phyloP scores from a whole-genome alignment of 1,139 yeast species.

The Yamadazyma trypodendri region DNA sequence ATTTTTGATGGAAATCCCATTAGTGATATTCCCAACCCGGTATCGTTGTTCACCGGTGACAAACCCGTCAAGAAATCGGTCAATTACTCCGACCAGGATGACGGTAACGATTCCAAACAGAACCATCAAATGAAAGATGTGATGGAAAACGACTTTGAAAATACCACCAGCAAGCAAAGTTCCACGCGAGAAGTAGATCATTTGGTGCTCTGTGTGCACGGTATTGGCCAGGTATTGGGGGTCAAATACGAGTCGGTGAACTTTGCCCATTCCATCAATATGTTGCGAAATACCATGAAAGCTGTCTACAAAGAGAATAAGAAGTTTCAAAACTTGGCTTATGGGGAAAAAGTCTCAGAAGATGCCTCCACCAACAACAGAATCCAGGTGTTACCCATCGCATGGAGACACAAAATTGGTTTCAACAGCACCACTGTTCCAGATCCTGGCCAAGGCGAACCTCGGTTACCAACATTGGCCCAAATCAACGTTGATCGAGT shows the following conservation, averaged over 20 bases:
- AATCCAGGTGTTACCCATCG: conserved; percentile 73
- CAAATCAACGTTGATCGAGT: conserved; percentile 83
- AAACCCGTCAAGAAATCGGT: conserved; percentile 13
- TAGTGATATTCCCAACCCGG: conserved; percentile 34
- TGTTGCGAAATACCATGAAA: conserved; percentile 64
- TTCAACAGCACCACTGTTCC: conserved; percentile 37
- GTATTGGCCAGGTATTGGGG: conserved; percentile 89
- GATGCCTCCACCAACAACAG: conserved; percentile 46
- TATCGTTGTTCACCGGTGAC: conserved; percentile 17
- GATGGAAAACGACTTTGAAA: conserved; percentile 53
- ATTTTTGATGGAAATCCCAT: conserved; percentile 29
- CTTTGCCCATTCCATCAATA: conserved; percentile 82
- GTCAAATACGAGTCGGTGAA: conserved; percentile 76
- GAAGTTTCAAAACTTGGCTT: conserved; percentile 38
- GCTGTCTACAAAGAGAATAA: conserved; percentile 50
- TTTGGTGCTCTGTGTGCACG: conserved; percentile 82
- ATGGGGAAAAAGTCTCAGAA: conserved; percentile 21
- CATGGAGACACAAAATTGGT: conserved; percentile 73
- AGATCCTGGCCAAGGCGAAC: conserved; percentile 19
- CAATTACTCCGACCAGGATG: conserved; percentile 13
- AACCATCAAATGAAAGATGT: conserved; percentile 39
- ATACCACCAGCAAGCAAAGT: conserved; percentile 28
- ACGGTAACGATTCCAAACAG: conserved; percentile 12
- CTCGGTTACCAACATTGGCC: conserved; percentile 59
- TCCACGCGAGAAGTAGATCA: conserved; percentile 68